Base-by-base conservation (phyloP, 805 yeast species). In the Maudiozyma pseudohumilis region DNA sequence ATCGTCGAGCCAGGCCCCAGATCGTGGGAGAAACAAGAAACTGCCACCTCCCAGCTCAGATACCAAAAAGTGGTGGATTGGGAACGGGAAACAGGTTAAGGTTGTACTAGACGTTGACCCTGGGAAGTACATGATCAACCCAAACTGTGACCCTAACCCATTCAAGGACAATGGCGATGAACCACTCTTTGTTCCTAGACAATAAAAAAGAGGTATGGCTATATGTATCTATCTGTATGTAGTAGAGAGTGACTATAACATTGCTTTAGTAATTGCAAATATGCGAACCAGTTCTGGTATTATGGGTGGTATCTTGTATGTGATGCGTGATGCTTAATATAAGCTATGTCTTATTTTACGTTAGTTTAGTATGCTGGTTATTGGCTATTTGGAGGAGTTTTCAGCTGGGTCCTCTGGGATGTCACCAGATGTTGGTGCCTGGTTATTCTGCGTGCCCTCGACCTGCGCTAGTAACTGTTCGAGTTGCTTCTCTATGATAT, bases 1-100 rank as follows among this genome's bases (percentile, higher is more conserved):
- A 16, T 21, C 30, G 10, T 11, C 28, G 23, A 23, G 25, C 6
- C 36, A 23, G 27, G 41, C 15, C 28, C 29, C 26, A 12, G 51
- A 41, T 15, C 37, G 47, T 1, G 48, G 50, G 17, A 48, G 48
- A 24, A 49, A 52, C 9, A 58, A 49, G 26, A 53, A 54, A 6
- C 65, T 88, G 37, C 96, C 96, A 4, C 84, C 95, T 1, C 98
- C 98, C 12, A 80, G 94, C 40, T 74, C 92, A 0, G 95, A 84
- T 39, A 60, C 66, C 11, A 64, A 70, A 17, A 84, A 85, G 57
- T 92, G 98, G 98, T 92, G 98, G 98, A 67, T 85, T 13, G 79
- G 80, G 11, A 79, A 78, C 9, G 89, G 92, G 0, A 68, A 70
- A 41, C 72, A 78, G 10, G 87, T 88, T 2, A 85, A 80, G 52